Percentiles rank a stretch among this genome's conserved stretches.
Conservation (phyloP, 2,329 filamentous ascomycete species). For the Thermoascus crustaceus region DNA sequence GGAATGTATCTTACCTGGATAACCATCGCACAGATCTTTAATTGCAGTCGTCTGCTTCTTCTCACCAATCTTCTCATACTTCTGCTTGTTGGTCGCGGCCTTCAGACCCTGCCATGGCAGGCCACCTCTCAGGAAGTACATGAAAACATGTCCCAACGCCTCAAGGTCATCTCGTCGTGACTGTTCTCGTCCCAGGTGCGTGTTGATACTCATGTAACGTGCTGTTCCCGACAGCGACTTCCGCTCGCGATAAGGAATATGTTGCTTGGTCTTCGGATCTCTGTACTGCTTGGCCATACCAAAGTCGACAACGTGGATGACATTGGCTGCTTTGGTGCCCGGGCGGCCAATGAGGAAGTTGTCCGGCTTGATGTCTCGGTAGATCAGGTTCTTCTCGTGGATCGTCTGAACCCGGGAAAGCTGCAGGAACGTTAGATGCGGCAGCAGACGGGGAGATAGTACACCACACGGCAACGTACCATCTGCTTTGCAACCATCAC, state of each 20-base stretch:
- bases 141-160: conserved; percentile 64
- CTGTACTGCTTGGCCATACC: conserved; percentile 99
- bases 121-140: conserved; percentile 60
- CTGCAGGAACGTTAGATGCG: conserved; percentile 37
- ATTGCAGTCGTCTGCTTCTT: conserved; percentile 98
- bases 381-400: conserved; percentile 98
- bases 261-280: conserved; percentile 97
- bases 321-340: conserved; percentile 87
- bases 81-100: no score
- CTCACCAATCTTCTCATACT: conserved; percentile 99
- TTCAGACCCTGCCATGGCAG: conserved; percentile 61
- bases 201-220: conserved; percentile 99
- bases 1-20: conserved; percentile 54
- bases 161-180: conserved; percentile 93
- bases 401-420: conserved; percentile 88
- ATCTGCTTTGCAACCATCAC: conserved; percentile 99
- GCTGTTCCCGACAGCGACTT: conserved; percentile 96
- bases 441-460: not conserved
- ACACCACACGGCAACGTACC: conserved; percentile 44
- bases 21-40: conserved; percentile 93
- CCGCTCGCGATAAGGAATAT: conserved; percentile 93
- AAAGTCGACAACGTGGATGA: conserved; percentile 98
- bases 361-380: conserved; percentile 98
- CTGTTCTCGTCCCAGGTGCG: conserved; percentile 90
- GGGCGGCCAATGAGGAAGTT: conserved; percentile 96